These are phyloP conservation scores for Phaffomyces thermotolerans DNA, from an alignment of 805 yeast genomes.

Conservation along the genomic window DNA sequence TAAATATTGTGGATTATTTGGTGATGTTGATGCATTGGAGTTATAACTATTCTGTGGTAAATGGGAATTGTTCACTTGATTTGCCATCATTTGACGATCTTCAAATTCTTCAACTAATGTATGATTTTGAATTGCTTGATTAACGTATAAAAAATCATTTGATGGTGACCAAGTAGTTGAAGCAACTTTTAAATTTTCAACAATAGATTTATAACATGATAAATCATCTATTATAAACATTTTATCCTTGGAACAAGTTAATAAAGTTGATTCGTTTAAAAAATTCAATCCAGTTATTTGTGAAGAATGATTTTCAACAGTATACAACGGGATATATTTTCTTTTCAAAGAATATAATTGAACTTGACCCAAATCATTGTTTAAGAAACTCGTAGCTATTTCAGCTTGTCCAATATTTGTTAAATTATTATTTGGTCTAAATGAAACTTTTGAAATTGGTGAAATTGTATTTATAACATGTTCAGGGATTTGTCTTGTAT, in stretches of 20 bases:
- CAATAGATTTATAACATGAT: conserved; percentile 31
- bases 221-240: conserved; percentile 42
- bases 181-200: conserved; percentile 45
- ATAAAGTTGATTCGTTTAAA: conserved; percentile 38
- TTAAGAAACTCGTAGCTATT: conserved; percentile 65
- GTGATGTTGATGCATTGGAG: conserved; percentile 5
- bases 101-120: conserved; percentile 30
- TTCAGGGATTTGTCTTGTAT: conserved; percentile 47
- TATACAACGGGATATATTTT: conserved; percentile 61
- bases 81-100: not conserved
- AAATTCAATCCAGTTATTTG: conserved; percentile 53
- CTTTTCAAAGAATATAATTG: conserved; percentile 65
- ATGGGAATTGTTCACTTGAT: not conserved
- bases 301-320: conserved; percentile 41
- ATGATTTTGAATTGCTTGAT: conserved; percentile 32
- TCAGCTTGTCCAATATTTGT: conserved; percentile 47
- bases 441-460: conserved; percentile 69
- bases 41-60: conserved; percentile 2
- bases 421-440: conserved; percentile 41
- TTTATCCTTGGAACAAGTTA: conserved; percentile 47
- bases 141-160: conserved; percentile 43
- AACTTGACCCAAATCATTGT: conserved; percentile 53
- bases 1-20: not conserved
- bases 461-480: conserved; percentile 66
- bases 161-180: conserved; percentile 54